A percentile compares a stretch with the other conserved stretches of the same genome.
Evolutionary conservation across 2,329 filamentous ascomycete genomes (phyloP).

Genomic region (Fusarium buharicum): DNA sequence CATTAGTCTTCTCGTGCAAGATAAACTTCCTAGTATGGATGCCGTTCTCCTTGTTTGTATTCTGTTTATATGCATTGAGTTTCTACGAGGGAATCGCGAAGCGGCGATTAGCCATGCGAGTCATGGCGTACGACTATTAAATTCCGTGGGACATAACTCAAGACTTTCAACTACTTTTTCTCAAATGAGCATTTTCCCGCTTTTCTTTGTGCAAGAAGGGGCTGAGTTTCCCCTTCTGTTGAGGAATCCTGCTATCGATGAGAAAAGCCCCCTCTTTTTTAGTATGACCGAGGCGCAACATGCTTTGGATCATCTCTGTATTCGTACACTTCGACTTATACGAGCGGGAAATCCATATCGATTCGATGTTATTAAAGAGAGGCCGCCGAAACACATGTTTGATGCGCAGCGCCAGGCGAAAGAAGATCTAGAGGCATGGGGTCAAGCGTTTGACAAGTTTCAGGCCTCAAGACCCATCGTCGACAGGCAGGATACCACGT

Average conservation of each 20-base stretch:
- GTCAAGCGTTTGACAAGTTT: conserved; percentile 40
- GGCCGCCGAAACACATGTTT: conserved; percentile 27
- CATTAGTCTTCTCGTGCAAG: conserved; percentile 48
- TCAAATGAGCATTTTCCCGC: conserved; percentile 53
- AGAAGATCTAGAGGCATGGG: conserved; percentile 47
- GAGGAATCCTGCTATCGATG: neutral
- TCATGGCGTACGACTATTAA: conserved; percentile 53
- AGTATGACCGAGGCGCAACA: conserved; percentile 44
- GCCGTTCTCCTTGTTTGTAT: conserved; percentile 54
- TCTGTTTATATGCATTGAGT: conserved; percentile 58
- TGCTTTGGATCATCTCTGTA: conserved; percentile 45
- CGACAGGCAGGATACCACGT: conserved; percentile 11
- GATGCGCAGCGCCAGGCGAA: conserved; percentile 39
- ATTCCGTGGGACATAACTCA: conserved; percentile 38
- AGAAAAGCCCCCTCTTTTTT: conserved; percentile 13
- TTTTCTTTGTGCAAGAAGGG: conserved; percentile 49
- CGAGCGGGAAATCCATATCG: conserved; percentile 46
- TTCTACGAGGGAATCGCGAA: conserved; percentile 51
- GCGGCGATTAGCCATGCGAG: conserved; percentile 52
- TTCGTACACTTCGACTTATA: conserved; percentile 47
- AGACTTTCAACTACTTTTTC: conserved; percentile 52
- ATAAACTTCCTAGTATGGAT: conserved; percentile 42
- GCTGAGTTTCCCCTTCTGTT: conserved; percentile 15
- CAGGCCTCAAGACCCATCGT: neutral
- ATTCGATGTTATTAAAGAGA: conserved; percentile 18